A percentile compares a stretch with the other conserved stretches of the same genome.
Evolutionary conservation across 2,329 filamentous ascomycete species (phyloP).

Genomic region (Pyrenochaeta sp.): DNA sequence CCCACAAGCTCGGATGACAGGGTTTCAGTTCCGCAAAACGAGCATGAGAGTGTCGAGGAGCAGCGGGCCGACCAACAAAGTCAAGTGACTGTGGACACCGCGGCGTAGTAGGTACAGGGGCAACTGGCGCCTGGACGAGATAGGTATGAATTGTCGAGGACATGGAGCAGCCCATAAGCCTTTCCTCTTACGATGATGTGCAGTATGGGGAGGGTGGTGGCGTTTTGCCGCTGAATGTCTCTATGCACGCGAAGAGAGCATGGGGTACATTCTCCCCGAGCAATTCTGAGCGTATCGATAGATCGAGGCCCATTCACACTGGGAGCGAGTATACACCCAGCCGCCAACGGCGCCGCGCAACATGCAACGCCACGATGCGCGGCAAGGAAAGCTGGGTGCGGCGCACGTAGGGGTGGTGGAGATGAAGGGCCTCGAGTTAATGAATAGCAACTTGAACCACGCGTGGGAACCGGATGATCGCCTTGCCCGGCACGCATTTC

Average conservation of each 20-base stretch:
- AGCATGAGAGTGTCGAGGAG: conserved; percentile 50
- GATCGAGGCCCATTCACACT: conserved; percentile 25
- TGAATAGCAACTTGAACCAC: conserved; percentile 32
- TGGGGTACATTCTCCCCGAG: conserved; percentile 32
- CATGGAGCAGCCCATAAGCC: conserved; percentile 27
- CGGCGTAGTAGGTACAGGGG: conserved; percentile 40
- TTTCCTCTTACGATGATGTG: conserved; percentile 43
- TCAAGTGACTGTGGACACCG: conserved; percentile 47
- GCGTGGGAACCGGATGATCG: conserved; percentile 27
- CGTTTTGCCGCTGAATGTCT: conserved; percentile 31
- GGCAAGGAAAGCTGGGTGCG: conserved; percentile 23
- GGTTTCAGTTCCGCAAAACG: conserved; percentile 47
- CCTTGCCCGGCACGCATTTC: conserved; percentile 26
- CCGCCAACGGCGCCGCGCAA: conserved; percentile 40
- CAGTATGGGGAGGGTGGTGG: conserved; percentile 43
- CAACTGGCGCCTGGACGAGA: conserved; percentile 34
- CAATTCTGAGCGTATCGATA: conserved; percentile 35
- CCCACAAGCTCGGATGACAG: conserved; percentile 45
- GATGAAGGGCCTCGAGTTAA: conserved; percentile 26
- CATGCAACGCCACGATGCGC: conserved; percentile 38
- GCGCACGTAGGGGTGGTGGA: conserved; percentile 22
- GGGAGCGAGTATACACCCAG: conserved; percentile 16
- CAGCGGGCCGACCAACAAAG: conserved; percentile 48
- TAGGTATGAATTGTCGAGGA: conserved; percentile 39
- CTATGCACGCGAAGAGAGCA: conserved; percentile 24